These are phyloP conservation scores for Mallotus repandus DNA, from an alignment of 441 rosid species.

Conservation along the genomic window DNA sequence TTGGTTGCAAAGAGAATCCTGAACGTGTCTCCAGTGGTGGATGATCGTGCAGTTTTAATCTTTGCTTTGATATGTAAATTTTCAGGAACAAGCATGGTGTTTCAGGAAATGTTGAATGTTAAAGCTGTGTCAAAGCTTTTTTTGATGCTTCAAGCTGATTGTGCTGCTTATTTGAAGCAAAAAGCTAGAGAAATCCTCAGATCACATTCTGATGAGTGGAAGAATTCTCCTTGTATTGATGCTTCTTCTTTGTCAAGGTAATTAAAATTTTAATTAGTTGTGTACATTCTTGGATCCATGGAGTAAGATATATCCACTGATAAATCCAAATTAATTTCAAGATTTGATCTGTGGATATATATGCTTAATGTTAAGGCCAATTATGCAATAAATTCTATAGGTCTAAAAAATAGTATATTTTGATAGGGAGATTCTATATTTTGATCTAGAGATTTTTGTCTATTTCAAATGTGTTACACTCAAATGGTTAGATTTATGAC, in stretches of 20 bases:
- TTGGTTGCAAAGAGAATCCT: slow-evolving; percentile 50
- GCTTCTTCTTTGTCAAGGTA: slow-evolving; percentile 28
- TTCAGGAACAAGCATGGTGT: slow-evolving; percentile 37
- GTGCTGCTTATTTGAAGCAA: slow-evolving; percentile 43
- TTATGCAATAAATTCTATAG: too few species aligned
- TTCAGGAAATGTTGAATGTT: slow-evolving; percentile 56
- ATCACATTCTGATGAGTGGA: slow-evolving; percentile 51
- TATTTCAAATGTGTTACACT: too few species aligned
- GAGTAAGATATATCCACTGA: too few species aligned
- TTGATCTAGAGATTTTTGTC: too few species aligned
- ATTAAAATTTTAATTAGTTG: neutral
- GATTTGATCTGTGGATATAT: neutral
- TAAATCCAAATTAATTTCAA: neutral
- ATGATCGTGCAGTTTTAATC: slow-evolving; percentile 54
- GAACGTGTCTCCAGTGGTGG: slow-evolving; percentile 44
- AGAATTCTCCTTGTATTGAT: slow-evolving; percentile 54
- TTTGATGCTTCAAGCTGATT: slow-evolving; percentile 40
- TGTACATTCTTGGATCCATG: neutral
- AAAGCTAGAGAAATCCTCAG: slow-evolving; percentile 51
- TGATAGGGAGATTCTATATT: too few species aligned
- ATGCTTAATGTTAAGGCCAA: too few species aligned
- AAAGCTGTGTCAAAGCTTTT: slow-evolving; percentile 60
- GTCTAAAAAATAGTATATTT: too few species aligned
- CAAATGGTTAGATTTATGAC: too few species aligned
- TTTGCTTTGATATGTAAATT: slow-evolving; percentile 42